Conservation (phyloP, 441 rosid genomes). For the Erysimum cheiri region DNA sequence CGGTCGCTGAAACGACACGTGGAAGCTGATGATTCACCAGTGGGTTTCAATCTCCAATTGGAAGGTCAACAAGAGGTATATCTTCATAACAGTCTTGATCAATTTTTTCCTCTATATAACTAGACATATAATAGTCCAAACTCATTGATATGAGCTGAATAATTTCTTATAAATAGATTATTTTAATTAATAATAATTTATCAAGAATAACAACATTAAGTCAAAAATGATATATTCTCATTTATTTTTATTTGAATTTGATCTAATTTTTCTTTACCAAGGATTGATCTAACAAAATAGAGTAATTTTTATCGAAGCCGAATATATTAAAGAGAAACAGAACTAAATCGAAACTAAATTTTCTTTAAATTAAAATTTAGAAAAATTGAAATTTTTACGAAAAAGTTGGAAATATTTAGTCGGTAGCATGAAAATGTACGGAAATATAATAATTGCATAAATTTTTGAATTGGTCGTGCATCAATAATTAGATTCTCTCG, state of each 20-base stretch:
- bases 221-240: neutral
- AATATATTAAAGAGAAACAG: neutral
- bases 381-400: neutral
- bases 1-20: slow-evolving; percentile 55
- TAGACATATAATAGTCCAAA: neutral
- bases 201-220: neutral
- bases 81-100: too few relatives aligned
- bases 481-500: slow-evolving; percentile 28
- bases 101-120: too few relatives aligned
- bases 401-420: neutral
- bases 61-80: slow-evolving; percentile 68
- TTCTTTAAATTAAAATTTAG: neutral
- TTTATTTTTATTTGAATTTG: neutral
- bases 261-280: neutral
- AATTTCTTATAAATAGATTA: neutral
- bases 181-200: neutral
- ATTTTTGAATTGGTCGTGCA: slow-evolving; percentile 42
- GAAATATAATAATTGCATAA: slow-evolving; percentile 32
- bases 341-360: neutral
- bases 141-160: neutral
- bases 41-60: slow-evolving; percentile 46
- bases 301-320: neutral
- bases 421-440: slow-evolving; percentile 28
- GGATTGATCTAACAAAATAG: neutral
- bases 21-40: slow-evolving; percentile 56